These are phyloP conservation scores for Fraxinus excelsior DNA, from an alignment of 257 asterid species.

Conservation along the genomic window DNA sequence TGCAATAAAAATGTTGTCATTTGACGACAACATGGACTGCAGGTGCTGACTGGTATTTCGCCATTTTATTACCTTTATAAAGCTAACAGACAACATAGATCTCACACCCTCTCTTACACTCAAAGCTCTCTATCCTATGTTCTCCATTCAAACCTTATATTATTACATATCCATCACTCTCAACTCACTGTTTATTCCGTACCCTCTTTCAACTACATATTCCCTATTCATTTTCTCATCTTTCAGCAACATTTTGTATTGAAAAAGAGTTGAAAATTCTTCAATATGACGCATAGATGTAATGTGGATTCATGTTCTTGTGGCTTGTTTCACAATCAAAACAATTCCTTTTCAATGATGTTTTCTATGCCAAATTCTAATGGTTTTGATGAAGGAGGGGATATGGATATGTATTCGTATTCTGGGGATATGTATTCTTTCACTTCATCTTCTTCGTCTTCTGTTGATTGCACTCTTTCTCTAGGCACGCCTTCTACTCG, in stretches of 20 bases:
- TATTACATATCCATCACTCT: slow-evolving; percentile 43
- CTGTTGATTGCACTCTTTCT: slow-evolving; percentile 89
- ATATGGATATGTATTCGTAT: slow-evolving; percentile 28
- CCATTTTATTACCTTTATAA: slow-evolving; percentile 15
- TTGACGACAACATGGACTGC: slow-evolving; percentile 19
- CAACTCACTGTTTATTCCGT: slow-evolving; percentile 40
- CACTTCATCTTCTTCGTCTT: slow-evolving; percentile 40
- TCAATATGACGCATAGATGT: slow-evolving; percentile 48
- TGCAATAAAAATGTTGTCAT: background rate
- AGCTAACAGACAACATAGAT: background rate
- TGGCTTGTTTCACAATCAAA: slow-evolving; percentile 45
- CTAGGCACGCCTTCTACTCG: slow-evolving; percentile 93
- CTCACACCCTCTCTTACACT: slow-evolving; percentile 31
- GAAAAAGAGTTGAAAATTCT: background rate
- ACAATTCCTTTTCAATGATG: slow-evolving; percentile 29
- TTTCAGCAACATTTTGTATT: too few relatives aligned
- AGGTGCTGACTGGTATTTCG: slow-evolving; percentile 26
- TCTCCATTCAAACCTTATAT: slow-evolving; percentile 44
- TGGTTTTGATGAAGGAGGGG: slow-evolving; percentile 28
- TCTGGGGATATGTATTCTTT: slow-evolving; percentile 24
- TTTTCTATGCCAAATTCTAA: slow-evolving; percentile 49
- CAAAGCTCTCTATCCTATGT: slow-evolving; percentile 44
- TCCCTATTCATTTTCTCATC: background rate
- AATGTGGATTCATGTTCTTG: slow-evolving; percentile 36
- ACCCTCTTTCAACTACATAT: background rate